Percentiles rank a stretch among this genome's conserved stretches.
phyloP scores from a whole-genome alignment of 73 alveolate species.

The Paramecium caudatum region DNA sequence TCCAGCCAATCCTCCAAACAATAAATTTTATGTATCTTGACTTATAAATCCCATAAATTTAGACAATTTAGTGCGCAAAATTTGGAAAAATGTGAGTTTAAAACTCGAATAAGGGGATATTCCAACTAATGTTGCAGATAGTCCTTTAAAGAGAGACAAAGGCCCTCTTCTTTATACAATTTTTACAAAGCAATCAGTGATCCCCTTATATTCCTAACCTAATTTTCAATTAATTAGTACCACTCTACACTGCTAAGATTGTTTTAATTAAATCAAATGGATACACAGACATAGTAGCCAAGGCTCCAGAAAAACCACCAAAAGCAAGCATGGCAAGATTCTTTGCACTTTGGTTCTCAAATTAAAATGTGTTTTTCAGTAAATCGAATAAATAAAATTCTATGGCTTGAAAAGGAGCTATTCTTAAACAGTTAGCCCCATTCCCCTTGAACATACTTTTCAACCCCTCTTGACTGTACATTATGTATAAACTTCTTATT shows the following conservation, averaged over 20 bases:
- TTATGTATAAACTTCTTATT: neutral
- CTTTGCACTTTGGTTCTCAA: neutral
- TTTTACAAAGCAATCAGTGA: neutral
- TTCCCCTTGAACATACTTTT: slow-evolving; percentile 68
- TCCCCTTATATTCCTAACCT: slow-evolving; percentile 30
- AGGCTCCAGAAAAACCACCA: slow-evolving; percentile 67
- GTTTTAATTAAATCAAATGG: slow-evolving; percentile 76
- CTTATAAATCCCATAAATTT: neutral
- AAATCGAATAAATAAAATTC: slow-evolving; percentile 70
- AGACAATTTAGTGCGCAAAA: neutral
- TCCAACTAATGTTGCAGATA: slow-evolving; percentile 68
- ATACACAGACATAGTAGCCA: slow-evolving; percentile 65
- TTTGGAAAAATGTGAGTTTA: slow-evolving; percentile 65
- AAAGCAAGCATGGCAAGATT: slow-evolving; percentile 12
- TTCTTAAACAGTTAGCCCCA: slow-evolving; percentile 69
- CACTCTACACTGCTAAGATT: slow-evolving; percentile 53
- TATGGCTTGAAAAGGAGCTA: slow-evolving; percentile 72
- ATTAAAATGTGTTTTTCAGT: slow-evolving; percentile 25
- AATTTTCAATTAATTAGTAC: neutral
- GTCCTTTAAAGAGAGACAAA: slow-evolving; percentile 58
- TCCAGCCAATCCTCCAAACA: slow-evolving; percentile 74
- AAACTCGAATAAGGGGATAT: slow-evolving; percentile 73
- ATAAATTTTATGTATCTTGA: slow-evolving; percentile 1
- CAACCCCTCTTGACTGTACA: slow-evolving; percentile 58
- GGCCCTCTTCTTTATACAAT: slow-evolving; percentile 52